Conservation (phyloP, 78 protist species). For the Dictyostelium capitatum region DNA sequence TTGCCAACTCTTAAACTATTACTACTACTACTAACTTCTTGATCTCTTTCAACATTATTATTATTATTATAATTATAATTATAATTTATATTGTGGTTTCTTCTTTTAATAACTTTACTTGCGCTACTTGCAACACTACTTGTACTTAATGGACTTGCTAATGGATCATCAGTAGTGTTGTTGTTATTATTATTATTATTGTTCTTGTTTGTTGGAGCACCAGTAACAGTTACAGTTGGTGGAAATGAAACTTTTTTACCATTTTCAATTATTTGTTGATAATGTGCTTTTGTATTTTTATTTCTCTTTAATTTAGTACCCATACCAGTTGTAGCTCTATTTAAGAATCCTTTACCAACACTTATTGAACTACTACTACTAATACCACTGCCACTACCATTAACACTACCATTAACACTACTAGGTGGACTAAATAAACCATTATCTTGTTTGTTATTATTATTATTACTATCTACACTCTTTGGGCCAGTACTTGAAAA, state of each 20-base stretch:
- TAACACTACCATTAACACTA: not conserved
- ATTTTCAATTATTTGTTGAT: not conserved
- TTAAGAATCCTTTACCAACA: conserved; percentile 1
- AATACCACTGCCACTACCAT: not conserved
- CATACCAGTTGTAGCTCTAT: not conserved
- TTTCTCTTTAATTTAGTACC: not conserved
- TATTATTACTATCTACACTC: not conserved
- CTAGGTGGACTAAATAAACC: not conserved
- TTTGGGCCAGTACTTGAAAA: no score
- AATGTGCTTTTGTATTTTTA: not conserved
- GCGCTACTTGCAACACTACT: not conserved
- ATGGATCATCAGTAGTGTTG: no score
- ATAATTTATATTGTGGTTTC: not conserved
- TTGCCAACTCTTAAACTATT: no score
- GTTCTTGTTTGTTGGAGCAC: no score
- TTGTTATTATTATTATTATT: no score
- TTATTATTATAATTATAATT: no score
- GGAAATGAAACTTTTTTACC: not conserved
- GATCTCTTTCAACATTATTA: no score
- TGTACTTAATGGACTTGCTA: no score
- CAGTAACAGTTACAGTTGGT: not conserved
- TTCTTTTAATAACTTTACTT: not conserved
- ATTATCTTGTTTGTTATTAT: not conserved
- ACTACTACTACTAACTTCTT: no score
- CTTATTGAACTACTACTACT: not conserved